Evolutionary conservation across 108 stramenopile genomes (phyloP), one percentile per base, ranked within the genome.

Genomic region (Nitzschia putrida): DNA sequence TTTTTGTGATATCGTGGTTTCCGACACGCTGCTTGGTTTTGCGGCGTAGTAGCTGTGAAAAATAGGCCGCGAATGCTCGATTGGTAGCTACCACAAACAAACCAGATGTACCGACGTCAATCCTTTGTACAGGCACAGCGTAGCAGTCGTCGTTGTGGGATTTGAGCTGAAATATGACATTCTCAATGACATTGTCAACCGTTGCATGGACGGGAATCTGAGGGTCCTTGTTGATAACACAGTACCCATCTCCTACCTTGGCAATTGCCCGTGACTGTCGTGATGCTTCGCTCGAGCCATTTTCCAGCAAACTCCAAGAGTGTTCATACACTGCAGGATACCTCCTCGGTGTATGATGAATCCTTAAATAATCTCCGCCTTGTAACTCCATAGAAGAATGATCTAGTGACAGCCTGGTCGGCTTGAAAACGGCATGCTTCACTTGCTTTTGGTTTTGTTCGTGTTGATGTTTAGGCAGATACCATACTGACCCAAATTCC

Each of bases 141-240:
- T 91, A 94, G 34, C 70, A 63, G 8, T 44, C 64, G 14, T 59
- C 56, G 25, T 80, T 63, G 50, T 65, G 60, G 14, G 18, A 9
- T n/a, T 52, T 38, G 12, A 61, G 41, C 52, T 71, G 68, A 47
- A 58, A 47, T n/a, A 68, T 83, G 9, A 93, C 89, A 77, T 92
- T 95, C 63, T 95, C 94, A 39, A 87, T 29, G 34, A 37, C n/a
- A 71, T 95, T 95, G 66, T 95, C 94, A 20, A 95, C 91, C 14
- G 88, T 90, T 7, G 81, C 57, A 69, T 95, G 94, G 1, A 92
- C 91, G 8, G 94, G 94, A 18, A 95, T 69, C 25, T 73, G 60
- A 2, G 84, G 58, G 12, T 91, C 91, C 57, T 95, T 95, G 77
- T 91, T 60, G 40, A 95, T 83, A 49, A 92, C 72, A 42, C 57